phyloP scores from a whole-genome alignment of 2,329 filamentous ascomycete genomes.

The Fusarium pseudocircinatum region DNA sequence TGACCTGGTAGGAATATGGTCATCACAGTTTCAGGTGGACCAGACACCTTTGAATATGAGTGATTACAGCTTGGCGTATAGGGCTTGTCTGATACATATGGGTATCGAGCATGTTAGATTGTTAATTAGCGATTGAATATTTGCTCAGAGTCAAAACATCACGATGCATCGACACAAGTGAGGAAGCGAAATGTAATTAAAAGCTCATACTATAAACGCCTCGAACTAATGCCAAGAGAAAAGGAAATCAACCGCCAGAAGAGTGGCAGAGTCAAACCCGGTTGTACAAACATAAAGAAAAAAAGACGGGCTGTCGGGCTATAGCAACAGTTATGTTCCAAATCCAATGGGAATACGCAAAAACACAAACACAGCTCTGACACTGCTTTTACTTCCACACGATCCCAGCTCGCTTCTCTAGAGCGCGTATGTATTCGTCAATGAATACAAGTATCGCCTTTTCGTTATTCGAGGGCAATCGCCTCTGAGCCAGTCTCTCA shows the following conservation, averaged over 20 bases:
- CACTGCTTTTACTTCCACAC: conserved; percentile 7
- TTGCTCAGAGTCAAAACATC: not conserved
- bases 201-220: conserved; percentile 45
- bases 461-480: not conserved
- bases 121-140: not conserved
- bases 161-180: not conserved
- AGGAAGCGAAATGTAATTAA: conserved; percentile 41
- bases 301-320: conserved; percentile 26
- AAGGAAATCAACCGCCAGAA: conserved; percentile 36
- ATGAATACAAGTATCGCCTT: not conserved
- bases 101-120: not conserved
- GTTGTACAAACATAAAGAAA: conserved; percentile 31
- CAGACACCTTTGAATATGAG: conserved; percentile 33
- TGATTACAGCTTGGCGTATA: conserved; percentile 32
- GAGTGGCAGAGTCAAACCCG: conserved; percentile 26
- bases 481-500: not conserved
- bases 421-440: not conserved
- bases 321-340: conserved; percentile 26
- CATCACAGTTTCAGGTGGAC: conserved; percentile 30
- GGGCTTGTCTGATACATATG: conserved; percentile 9
- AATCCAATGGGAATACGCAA: conserved; percentile 35
- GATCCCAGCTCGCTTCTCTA: not conserved
- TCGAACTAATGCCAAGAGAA: conserved; percentile 40
- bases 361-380: conserved; percentile 20
- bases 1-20: not conserved